Percentiles rank a stretch among this genome's conserved stretches.
Evolutionary conservation across 2,329 filamentous ascomycete genomes (phyloP).

Genomic region (Plenodomus biglobosus): DNA sequence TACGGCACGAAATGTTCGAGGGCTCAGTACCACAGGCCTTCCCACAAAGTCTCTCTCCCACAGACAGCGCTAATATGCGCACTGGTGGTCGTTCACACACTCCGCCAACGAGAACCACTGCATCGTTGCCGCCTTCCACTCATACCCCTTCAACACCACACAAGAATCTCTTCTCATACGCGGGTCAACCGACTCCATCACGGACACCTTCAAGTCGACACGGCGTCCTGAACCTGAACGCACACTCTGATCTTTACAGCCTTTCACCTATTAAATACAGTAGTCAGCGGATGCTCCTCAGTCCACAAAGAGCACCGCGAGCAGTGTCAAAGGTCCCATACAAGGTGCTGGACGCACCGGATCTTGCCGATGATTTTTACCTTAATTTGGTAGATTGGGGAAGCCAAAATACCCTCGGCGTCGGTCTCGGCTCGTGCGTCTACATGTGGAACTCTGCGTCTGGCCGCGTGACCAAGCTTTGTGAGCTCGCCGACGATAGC

Average conservation of each 20-base stretch:
- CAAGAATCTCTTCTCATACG: slow-evolving; percentile 95
- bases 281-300: slow-evolving; percentile 90
- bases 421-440: slow-evolving; percentile 87
- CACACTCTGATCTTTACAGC: slow-evolving; percentile 90
- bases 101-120: slow-evolving; percentile 68
- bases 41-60: slow-evolving; percentile 57
- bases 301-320: slow-evolving; percentile 82
- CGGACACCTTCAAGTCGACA: slow-evolving; percentile 87
- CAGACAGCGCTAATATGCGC: slow-evolving; percentile 56
- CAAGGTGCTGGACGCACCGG: slow-evolving; percentile 95
- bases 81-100: slow-evolving; percentile 77
- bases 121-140: slow-evolving; percentile 67
- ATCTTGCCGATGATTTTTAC: slow-evolving; percentile 96
- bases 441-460: slow-evolving; percentile 98
- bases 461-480: slow-evolving; percentile 89
- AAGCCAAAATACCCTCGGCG: slow-evolving; percentile 88
- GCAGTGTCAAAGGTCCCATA: slow-evolving; percentile 95
- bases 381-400: slow-evolving; percentile 98
- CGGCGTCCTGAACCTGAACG: slow-evolving; percentile 78
- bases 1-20: slow-evolving; percentile 92
- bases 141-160: slow-evolving; percentile 93
- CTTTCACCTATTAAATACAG: slow-evolving; percentile 89
- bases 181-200: slow-evolving; percentile 81
- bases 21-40: slow-evolving; percentile 81
- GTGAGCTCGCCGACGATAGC: slow-evolving; percentile 86